phyloP scores from a whole-genome alignment of 2,329 filamentous ascomycete genomes.

The Penicillium vulpinum region DNA sequence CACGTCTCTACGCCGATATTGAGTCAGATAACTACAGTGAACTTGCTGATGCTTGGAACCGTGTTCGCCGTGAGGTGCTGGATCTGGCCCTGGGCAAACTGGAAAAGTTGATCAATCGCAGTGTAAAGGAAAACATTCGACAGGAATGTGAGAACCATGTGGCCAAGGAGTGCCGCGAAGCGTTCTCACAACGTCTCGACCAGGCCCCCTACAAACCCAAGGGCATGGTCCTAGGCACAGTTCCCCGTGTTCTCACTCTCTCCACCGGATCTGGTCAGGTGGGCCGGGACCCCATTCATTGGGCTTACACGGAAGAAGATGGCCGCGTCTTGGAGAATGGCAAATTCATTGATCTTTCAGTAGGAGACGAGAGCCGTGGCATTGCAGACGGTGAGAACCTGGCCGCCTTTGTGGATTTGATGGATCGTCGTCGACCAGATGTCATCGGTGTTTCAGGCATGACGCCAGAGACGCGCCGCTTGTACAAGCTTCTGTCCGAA shows the following conservation, averaged over 20 bases:
- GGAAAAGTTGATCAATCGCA: conserved; percentile 79
- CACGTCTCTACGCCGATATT: conserved; percentile 77
- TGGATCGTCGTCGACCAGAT: conserved; percentile 79
- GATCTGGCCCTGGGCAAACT: conserved; percentile 79
- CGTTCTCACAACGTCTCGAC: conserved; percentile 85
- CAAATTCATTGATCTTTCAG: conserved; percentile 75
- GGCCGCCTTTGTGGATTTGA: conserved; percentile 72
- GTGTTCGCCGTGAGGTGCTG: conserved; percentile 79
- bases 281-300: conserved; percentile 74
- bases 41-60: conserved; percentile 91
- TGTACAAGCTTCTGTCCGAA: conserved; percentile 77
- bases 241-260: conserved; percentile 80
- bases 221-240: conserved; percentile 84
- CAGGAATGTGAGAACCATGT: conserved; percentile 93
- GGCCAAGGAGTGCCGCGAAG: conserved; percentile 81
- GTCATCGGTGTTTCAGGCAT: conserved; percentile 88
- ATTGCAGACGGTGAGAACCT: conserved; percentile 65
- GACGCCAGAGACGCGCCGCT: conserved; percentile 78
- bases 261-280: conserved; percentile 82
- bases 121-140: conserved; percentile 90
- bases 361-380: conserved; percentile 65
- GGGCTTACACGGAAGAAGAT: conserved; percentile 92
- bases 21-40: conserved; percentile 95
- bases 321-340: conserved; percentile 86
- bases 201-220: conserved; percentile 96